Evolutionary conservation across 2,329 filamentous ascomycete species (phyloP).

Genomic region (Chaetomium strumarium): DNA sequence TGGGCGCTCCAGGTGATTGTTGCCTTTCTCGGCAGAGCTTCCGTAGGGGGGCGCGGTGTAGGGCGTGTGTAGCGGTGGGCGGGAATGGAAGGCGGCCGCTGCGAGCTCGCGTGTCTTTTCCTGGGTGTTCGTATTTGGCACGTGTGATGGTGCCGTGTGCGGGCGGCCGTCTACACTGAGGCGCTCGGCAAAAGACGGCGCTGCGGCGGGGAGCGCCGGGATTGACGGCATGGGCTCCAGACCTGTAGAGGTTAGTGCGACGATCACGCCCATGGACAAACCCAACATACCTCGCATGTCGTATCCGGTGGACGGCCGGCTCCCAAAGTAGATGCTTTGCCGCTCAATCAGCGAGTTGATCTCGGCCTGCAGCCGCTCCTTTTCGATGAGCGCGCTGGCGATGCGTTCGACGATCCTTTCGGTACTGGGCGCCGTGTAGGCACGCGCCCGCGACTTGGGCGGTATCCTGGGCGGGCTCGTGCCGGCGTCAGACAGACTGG

Average conservation of each 20-base stretch:
- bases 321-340: slow-evolving; percentile 51
- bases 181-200: slow-evolving; percentile 53
- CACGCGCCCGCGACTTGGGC: slow-evolving; percentile 40
- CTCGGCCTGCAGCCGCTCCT: slow-evolving; percentile 52
- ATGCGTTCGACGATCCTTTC: slow-evolving; percentile 50
- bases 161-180: slow-evolving; percentile 44
- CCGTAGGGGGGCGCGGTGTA: slow-evolving; percentile 2
- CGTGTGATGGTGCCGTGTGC: slow-evolving; percentile 33
- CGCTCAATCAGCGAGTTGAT: slow-evolving; percentile 56
- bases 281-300: slow-evolving; percentile 32
- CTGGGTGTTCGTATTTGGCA: slow-evolving; percentile 5
- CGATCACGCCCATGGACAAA: neutral
- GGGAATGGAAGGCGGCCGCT: slow-evolving; percentile 23
- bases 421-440: slow-evolving; percentile 42
- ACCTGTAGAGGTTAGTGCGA: slow-evolving; percentile 29
- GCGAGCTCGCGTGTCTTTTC: slow-evolving; percentile 19
- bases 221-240: slow-evolving; percentile 50
- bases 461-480: slow-evolving; percentile 38
- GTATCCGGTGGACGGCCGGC: slow-evolving; percentile 47
- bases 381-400: slow-evolving; percentile 51
- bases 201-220: slow-evolving; percentile 50
- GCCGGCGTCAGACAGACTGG: slow-evolving; percentile 28
- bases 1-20: slow-evolving; percentile 30
- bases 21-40: slow-evolving; percentile 24
- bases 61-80: slow-evolving; percentile 11